These are phyloP conservation scores for Phyllosticta ampelicida DNA, from an alignment of 2,329 filamentous ascomycete genomes.

Conservation along the genomic window DNA sequence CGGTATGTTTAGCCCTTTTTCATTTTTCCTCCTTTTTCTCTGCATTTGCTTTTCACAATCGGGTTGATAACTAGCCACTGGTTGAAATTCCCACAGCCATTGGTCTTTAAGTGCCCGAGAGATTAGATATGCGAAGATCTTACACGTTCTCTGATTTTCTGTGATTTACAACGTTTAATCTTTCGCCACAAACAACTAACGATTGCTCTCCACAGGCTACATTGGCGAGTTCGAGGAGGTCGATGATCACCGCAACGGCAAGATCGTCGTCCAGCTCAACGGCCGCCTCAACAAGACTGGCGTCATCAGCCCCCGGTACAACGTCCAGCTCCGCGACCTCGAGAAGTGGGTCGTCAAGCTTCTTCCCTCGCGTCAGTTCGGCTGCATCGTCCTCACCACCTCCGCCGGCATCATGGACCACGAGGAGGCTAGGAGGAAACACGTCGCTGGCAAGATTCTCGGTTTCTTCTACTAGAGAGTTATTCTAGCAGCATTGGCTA, in stretches of 20 bases:
- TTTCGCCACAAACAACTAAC: constrained; percentile 71
- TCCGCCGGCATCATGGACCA: constrained; percentile 99
- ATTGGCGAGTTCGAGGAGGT: constrained; percentile 99
- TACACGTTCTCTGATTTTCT: constrained; percentile 82
- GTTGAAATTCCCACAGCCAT: constrained; percentile 77
- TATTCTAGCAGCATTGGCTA: not conserved
- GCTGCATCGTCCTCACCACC: constrained; percentile 97
- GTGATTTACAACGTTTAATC: constrained; percentile 91
- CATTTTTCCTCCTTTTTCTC: constrained; percentile 6
- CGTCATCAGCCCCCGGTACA: constrained; percentile 99
- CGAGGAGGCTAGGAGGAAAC: constrained; percentile 98
- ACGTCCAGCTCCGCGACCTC: constrained; percentile 92
- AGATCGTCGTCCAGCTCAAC: constrained; percentile 99
- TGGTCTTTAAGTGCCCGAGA: constrained; percentile 99
- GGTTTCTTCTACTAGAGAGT: constrained; percentile 94
- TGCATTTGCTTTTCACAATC: constrained; percentile 40
- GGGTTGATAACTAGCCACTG: constrained; percentile 99
- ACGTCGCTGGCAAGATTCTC: constrained; percentile 98
- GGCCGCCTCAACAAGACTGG: constrained; percentile 98
- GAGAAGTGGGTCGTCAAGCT: constrained; percentile 99
- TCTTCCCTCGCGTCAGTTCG: constrained; percentile 98
- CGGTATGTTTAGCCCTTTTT: constrained; percentile 57
- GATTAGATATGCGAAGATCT: constrained; percentile 78
- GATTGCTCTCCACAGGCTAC: constrained; percentile 59
- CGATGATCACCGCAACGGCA: constrained; percentile 98